Base-by-base conservation (phyloP, 1,284 basidiomycete genomes). In the Amylostereum chailletii region DNA sequence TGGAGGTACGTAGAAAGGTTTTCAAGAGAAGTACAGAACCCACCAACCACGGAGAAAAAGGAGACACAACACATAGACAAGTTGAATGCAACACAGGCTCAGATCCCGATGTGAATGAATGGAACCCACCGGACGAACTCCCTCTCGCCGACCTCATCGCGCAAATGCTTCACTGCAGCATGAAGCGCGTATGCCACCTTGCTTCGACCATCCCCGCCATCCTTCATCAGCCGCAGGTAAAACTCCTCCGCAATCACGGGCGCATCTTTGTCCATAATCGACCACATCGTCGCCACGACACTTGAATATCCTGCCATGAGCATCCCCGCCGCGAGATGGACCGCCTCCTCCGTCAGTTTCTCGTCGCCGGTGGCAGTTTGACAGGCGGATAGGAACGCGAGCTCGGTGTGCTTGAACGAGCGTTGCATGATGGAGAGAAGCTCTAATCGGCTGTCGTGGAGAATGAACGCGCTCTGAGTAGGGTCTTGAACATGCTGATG, bases 261-360 rank as follows among this genome's bases (percentile, higher is more conserved):
- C 42, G 43, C 49, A 42, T 44, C 43, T 34, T 38, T 19, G 37
- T 59, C 59, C 1, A 47, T 47, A 19, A 58, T 59, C 7, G 53
- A 55, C 60, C 61, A 62, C 56, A 62, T 56, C 19, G 59, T 62
- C 27, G 56, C 61, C 31, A 62, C 45, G 26, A 53, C 52, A 29
- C 51, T 50, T 10, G 52, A 50, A 41, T 49, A 59, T 29, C 61
- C 61, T n/a, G 56, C 51, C 19, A 57, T 50, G 29, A 56, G 55
- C 59, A 63, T 50, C 27, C 55, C 56, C 32, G 59, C 60, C 0
- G 61, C 59, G 19, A 63, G 56, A 48, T 62, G 60, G 10, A 59
- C 52, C 26, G 54, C 48, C 48, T 61, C 56, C 6, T 58, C 60
- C 5, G 58, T 47, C 3, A 57, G 50, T 8, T 48, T 47, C 26